Base-by-base conservation (phyloP, 768 basidiomycete genomes). In the Rhizopogon salebrosus region DNA sequence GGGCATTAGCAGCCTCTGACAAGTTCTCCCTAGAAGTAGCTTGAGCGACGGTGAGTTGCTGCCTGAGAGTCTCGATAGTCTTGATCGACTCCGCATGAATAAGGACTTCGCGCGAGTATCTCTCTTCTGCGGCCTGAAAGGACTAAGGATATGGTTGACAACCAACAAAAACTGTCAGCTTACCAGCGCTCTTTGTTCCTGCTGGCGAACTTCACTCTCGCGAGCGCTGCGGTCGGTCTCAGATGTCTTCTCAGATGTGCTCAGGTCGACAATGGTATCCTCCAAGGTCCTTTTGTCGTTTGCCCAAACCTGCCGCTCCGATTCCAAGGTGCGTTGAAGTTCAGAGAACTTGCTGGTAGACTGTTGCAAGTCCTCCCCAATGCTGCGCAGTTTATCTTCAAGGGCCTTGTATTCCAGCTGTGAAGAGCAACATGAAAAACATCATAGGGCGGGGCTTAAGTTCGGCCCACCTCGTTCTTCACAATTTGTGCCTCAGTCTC, bases 11-110 rank as follows among this genome's bases (percentile, higher is more conserved):
- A 6, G 85, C 82, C 2, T 80, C 75, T 9, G 80, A 76, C 31
- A 76, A 69, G 49, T 80, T 75, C 54, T 90, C 83, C 11, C 87
- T 76, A 8, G 80, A 77, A 8, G 77, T 62, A 1, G 72, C 63
- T 59, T 86, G 83, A 3, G 77, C 69, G 11, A 66, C 62, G 14
- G 74, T 62, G 3, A 94, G 72, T 38, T 90, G 81, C 46, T 81
- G 75, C 64, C 84, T 87, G 56, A 92, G 70, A 9, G 62, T 70
- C 10, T 85, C 81, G 10, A 90, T 77, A 11, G 73, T 56, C 70
- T 91, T 91, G 75, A 94, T 87, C 0, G 87, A 79, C 20, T 92
- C 91, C 0, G 92, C 92, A 64, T 95, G 92, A 1, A 88, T 75
- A 29, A 94, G 71, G n/a, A 94, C 80, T 63, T 92, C 92, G 48